phyloP scores from a whole-genome alignment of 139 green algal genomes.

The Auxenochlorella protothecoides region DNA sequence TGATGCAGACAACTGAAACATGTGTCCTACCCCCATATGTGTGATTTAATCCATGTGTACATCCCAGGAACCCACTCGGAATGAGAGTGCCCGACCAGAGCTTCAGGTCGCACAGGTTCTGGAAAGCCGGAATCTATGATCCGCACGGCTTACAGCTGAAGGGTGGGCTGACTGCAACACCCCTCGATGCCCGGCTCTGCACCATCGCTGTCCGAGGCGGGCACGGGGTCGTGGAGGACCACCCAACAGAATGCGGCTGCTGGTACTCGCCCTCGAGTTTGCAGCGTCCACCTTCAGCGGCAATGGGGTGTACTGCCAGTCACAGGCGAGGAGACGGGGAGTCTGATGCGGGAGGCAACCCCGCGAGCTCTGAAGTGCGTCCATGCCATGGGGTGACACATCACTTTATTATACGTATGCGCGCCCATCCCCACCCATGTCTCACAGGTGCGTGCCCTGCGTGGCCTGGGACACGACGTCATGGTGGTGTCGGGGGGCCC shows the following conservation, averaged over 20 bases:
- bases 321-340: conserved; percentile 22
- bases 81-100: no score
- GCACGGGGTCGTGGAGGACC: background rate
- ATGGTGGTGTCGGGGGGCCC: conserved; percentile 39
- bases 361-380: background rate
- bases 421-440: no score
- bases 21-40: no score
- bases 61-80: no score
- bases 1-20: no score
- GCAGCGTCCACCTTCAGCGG: conserved; percentile 48
- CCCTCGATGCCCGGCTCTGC: background rate
- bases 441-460: background rate
- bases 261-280: conserved; percentile 64
- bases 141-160: background rate
- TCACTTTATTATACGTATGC: no score
- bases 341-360: background rate
- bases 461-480: background rate
- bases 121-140: background rate
- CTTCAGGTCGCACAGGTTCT: no score
- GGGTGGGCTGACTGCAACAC: no score
- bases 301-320: conserved; percentile 63
- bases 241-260: conserved; percentile 21
- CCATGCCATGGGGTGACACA: background rate
- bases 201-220: background rate
- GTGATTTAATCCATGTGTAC: no score